A percentile compares a stretch with the other conserved stretches of the same genome.
Evolutionary conservation across 768 basidiomycete genomes (phyloP).

Genomic region (Termitomyces sp.): DNA sequence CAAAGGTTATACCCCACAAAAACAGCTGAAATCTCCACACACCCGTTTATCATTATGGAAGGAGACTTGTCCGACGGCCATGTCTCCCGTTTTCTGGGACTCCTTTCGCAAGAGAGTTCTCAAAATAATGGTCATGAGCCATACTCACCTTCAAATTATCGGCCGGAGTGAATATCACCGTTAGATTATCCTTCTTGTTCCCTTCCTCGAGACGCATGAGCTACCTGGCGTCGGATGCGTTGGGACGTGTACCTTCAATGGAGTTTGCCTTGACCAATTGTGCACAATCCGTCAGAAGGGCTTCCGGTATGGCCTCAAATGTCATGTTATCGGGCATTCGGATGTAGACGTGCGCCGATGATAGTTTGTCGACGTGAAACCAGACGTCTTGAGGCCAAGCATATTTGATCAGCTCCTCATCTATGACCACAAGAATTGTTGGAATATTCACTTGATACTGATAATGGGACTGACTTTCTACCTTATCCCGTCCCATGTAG

Average conservation of each 20-base stretch:
- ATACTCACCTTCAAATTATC: slow-evolving; percentile 81
- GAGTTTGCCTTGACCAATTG: slow-evolving; percentile 98
- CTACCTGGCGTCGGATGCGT: neutral
- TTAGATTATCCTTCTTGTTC: slow-evolving; percentile 93
- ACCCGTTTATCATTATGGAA: slow-evolving; percentile 92
- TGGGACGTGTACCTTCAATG: slow-evolving; percentile 69
- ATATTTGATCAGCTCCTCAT: slow-evolving; percentile 94
- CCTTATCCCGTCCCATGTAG: slow-evolving; percentile 98
- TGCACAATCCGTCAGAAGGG: slow-evolving; percentile 79
- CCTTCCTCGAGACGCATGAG: slow-evolving; percentile 44
- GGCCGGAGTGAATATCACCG: slow-evolving; percentile 91
- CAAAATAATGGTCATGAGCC: neutral
- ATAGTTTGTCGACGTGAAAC: slow-evolving; percentile 99
- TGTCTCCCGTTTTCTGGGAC: slow-evolving; percentile 90
- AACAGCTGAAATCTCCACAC: slow-evolving; percentile 13
- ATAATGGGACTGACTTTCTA: slow-evolving; percentile 68
- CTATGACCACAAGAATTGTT: slow-evolving; percentile 36
- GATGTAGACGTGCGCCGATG: slow-evolving; percentile 96
- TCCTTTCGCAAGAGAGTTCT: neutral
- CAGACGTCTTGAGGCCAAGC: slow-evolving; percentile 86
- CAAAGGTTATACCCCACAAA: neutral
- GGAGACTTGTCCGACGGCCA: slow-evolving; percentile 95
- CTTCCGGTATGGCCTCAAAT: slow-evolving; percentile 87
- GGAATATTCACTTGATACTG: neutral
- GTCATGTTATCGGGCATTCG: slow-evolving; percentile 77